phyloP scores from a whole-genome alignment of 1,139 yeast species.

The Pichia sp. region DNA sequence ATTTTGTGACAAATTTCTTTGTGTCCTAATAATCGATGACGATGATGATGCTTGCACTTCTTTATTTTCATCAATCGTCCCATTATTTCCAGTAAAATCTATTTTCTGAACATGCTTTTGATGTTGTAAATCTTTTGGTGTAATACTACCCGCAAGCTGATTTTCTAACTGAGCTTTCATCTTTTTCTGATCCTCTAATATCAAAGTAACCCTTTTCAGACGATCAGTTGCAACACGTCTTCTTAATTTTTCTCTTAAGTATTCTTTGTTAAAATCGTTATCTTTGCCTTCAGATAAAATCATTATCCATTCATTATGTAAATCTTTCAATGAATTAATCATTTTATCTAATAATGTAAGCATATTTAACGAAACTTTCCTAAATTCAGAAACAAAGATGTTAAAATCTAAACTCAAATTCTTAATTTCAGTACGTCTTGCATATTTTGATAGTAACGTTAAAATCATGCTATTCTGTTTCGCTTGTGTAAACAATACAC shows the following conservation, averaged over 20 bases:
- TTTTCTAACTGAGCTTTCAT: constrained; percentile 6
- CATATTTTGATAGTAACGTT: constrained; percentile 44
- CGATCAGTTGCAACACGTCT: constrained; percentile 22
- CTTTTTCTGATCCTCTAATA: constrained; percentile 7
- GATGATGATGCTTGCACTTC: neutral
- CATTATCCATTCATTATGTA: constrained; percentile 29
- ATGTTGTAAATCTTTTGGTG: constrained; percentile 1
- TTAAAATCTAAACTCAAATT: constrained; percentile 7
- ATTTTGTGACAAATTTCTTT: neutral
- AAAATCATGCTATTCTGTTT: constrained; percentile 49
- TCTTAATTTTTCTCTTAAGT: constrained; percentile 24
- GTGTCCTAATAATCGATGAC: neutral
- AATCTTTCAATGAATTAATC: constrained; percentile 19
- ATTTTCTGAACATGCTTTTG: neutral
- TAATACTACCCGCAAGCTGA: constrained; percentile 2
- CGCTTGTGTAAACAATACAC: constrained; percentile 40
- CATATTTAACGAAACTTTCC: constrained; percentile 25
- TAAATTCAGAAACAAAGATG: constrained; percentile 35
- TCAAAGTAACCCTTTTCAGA: constrained; percentile 8
- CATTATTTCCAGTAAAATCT: neutral
- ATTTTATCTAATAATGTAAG: constrained; percentile 22
- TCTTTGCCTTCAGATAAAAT: constrained; percentile 23
- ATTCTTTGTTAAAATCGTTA: constrained; percentile 23
- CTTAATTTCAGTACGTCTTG: constrained; percentile 38
- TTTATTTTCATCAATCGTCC: neutral